Evolutionary conservation across 345 rosid species (phyloP).

Genomic region (Arabis alpina): DNA sequence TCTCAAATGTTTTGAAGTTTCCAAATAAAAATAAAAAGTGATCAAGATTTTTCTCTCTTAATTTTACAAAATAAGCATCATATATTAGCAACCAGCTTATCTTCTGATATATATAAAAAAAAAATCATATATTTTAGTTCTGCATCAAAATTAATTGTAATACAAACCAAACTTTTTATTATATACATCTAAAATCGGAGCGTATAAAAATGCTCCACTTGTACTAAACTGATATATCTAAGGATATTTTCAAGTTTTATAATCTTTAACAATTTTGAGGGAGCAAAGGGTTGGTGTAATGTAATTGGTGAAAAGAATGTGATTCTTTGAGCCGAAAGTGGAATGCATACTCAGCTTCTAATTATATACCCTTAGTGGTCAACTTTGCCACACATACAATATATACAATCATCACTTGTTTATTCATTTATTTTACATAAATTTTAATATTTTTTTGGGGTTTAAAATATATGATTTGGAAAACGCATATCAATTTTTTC

Average conservation of each 20-base stretch:
- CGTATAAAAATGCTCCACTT: slow-evolving; percentile 27
- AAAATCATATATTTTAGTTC: neutral
- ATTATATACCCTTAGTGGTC: slow-evolving; percentile 39
- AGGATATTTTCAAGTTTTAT: slow-evolving; percentile 9
- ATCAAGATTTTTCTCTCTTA: slow-evolving; percentile 12
- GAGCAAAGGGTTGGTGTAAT: slow-evolving; percentile 41
- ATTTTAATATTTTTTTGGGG: neutral
- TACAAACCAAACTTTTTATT: neutral
- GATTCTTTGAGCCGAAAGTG: slow-evolving; percentile 38
- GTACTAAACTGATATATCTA: slow-evolving; percentile 10
- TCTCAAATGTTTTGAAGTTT: slow-evolving; percentile 28
- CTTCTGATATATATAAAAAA: neutral
- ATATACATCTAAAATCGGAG: neutral
- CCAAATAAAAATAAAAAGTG: neutral
- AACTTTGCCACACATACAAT: slow-evolving; percentile 28
- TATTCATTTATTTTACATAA: neutral
- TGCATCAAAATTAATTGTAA: neutral
- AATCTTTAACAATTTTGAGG: slow-evolving; percentile 23
- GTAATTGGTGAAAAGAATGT: slow-evolving; percentile 36
- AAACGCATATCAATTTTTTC: neutral
- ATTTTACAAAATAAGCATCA: neutral
- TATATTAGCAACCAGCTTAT: slow-evolving; percentile 4
- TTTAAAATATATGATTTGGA: neutral
- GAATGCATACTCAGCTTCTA: slow-evolving; percentile 43
- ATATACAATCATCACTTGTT: neutral